Conservation (phyloP, 108 stramenopile genomes). For the Skeletonema costatum region DNA sequence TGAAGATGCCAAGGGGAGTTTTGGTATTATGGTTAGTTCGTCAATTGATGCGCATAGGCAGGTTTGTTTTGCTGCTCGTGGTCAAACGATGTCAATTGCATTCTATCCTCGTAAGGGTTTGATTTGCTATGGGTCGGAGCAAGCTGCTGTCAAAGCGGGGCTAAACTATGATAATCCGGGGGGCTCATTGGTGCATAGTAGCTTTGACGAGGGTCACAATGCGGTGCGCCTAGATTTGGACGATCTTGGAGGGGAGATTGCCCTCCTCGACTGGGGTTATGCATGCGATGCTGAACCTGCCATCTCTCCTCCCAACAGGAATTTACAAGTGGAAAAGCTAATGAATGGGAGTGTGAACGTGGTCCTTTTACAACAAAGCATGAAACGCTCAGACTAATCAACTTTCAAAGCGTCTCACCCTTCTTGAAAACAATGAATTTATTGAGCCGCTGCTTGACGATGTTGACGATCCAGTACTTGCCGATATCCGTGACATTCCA, state of each 20-base stretch:
- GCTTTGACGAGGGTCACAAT: conserved; percentile 24
- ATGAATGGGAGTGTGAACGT: conserved; percentile 48
- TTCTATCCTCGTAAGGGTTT: conserved; percentile 82
- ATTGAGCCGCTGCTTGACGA: conserved; percentile 46
- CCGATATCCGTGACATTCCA: conserved; percentile 51
- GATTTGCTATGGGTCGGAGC: conserved; percentile 82
- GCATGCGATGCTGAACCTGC: conserved; percentile 27
- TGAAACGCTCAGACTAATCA: conserved; percentile 11
- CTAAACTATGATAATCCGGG: conserved; percentile 51
- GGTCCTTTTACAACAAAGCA: conserved; percentile 44
- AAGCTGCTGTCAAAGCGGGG: conserved; percentile 79
- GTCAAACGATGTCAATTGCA: conserved; percentile 79
- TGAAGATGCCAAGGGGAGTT: conserved; percentile 74
- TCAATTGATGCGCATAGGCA: conserved; percentile 77
- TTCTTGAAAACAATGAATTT: conserved; percentile 54
- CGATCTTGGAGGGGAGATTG: conserved; percentile 52
- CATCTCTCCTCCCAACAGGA: conserved; percentile 48
- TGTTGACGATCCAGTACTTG: conserved; percentile 37
- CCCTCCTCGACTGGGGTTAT: conserved; percentile 49
- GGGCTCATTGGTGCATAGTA: conserved; percentile 24
- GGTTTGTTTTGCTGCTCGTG: conserved; percentile 78
- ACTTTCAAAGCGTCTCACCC: conserved; percentile 31
- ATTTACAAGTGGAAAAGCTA: conserved; percentile 21
- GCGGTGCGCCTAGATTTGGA: conserved; percentile 50
- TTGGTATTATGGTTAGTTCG: conserved; percentile 68